phyloP scores from a whole-genome alignment of 2,329 filamentous ascomycete genomes.

The Pseudomassariella vexata region DNA sequence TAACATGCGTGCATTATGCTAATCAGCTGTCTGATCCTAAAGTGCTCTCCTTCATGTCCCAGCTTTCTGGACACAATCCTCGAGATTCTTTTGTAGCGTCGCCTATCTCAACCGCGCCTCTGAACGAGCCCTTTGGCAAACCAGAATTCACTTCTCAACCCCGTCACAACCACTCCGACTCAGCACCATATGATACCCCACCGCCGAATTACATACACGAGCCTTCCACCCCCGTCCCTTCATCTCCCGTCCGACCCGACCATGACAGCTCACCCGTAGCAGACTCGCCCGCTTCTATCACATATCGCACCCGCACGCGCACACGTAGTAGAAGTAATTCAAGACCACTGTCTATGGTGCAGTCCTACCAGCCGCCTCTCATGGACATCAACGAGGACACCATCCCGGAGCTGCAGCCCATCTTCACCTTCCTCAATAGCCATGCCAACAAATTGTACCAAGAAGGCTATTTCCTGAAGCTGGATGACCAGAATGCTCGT shows the following conservation, averaged over 20 bases:
- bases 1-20: constrained; percentile 20
- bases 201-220: constrained; percentile 5
- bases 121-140: constrained; percentile 4
- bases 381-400: constrained; percentile 84
- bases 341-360: constrained; percentile 78
- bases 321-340: constrained; percentile 45
- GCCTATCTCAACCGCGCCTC: constrained; percentile 16
- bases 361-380: constrained; percentile 77
- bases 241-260: constrained; percentile 19
- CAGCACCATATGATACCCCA: background rate
- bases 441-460: constrained; percentile 96
- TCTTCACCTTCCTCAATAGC: constrained; percentile 90
- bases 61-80: constrained; percentile 53
- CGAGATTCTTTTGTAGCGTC: constrained; percentile 21
- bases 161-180: constrained; percentile 2
- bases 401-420: constrained; percentile 85
- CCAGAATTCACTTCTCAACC: constrained; percentile 5
- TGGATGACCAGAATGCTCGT: constrained; percentile 93
- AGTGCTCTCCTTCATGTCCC: constrained; percentile 89
- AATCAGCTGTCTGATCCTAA: constrained; percentile 22
- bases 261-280: constrained; percentile 36
- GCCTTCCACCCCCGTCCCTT: constrained; percentile 16
- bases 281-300: constrained; percentile 29
- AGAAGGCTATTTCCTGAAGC: constrained; percentile 94
- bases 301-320: constrained; percentile 14